Evolutionary conservation across 768 basidiomycete genomes (phyloP).

Genomic region (Agrocybe praecox): DNA sequence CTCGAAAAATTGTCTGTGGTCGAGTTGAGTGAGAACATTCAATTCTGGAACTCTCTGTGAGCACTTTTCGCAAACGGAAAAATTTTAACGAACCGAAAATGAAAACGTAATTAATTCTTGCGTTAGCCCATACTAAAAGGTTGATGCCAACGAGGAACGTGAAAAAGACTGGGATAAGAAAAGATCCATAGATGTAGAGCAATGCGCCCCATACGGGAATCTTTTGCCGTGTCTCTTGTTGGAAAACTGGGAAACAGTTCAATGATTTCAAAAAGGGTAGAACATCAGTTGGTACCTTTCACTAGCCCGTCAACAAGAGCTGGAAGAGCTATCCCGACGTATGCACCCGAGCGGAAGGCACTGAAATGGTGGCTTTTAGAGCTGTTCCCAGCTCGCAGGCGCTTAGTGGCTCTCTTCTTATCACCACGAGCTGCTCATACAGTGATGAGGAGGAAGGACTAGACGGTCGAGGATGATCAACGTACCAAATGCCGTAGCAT

Average conservation of each 20-base stretch:
- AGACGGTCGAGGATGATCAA: slow-evolving; percentile 8
- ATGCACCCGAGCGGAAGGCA: slow-evolving; percentile 74
- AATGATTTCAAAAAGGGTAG: too few relatives aligned
- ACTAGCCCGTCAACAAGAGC: slow-evolving; percentile 66
- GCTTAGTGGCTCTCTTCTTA: slow-evolving; percentile 71
- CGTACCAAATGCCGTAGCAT: slow-evolving; percentile 77
- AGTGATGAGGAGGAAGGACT: background rate
- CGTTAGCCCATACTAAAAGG: slow-evolving; percentile 70
- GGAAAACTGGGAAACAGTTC: slow-evolving; percentile 12
- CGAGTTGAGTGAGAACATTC: slow-evolving; percentile 68
- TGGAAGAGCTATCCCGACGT: slow-evolving; percentile 73
- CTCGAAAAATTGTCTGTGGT: slow-evolving; percentile 74
- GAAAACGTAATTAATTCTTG: slow-evolving; percentile 92
- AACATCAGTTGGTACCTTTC: slow-evolving; percentile 44
- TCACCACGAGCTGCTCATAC: slow-evolving; percentile 59
- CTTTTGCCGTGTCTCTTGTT: slow-evolving; percentile 12
- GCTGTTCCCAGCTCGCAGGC: slow-evolving; percentile 56
- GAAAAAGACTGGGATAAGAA: slow-evolving; percentile 77
- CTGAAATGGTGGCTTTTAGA: slow-evolving; percentile 68
- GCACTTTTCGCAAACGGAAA: slow-evolving; percentile 18
- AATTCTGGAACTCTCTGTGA: slow-evolving; percentile 50
- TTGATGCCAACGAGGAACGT: slow-evolving; percentile 82
- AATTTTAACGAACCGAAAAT: slow-evolving; percentile 67
- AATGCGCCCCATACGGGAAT: slow-evolving; percentile 76
- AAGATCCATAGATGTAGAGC: slow-evolving; percentile 75